Base-by-base conservation (phyloP, 2,329 filamentous ascomycete genomes). In the Calonectria montana region DNA sequence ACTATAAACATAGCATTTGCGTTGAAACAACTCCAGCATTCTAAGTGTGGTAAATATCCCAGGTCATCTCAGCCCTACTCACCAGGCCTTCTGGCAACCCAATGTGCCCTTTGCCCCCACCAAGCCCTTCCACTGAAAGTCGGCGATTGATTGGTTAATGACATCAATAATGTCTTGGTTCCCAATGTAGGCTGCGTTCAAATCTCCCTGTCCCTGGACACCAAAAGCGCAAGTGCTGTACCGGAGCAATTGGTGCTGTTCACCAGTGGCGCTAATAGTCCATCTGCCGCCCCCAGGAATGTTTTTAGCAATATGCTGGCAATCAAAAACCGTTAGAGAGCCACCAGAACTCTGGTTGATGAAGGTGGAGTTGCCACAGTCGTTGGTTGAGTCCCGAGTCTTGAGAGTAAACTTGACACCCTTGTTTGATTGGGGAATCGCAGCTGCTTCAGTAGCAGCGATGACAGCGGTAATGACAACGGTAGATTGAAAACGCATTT, bases 51-150 rank as follows among this genome's bases (percentile, higher is more conserved):
- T 57, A 57, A 10, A 57, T 57, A 2, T 31, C 53, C 53, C 53
- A 57, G 31, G 53, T 57, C 53, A 57, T 57, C 1, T 57, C 53
- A 57, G 53, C 53, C 16, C 53, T 31, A 7, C 31, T 39, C 3
- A 39, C 59, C 39, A 63, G 10, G 15, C 37, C 37, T 39, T 43
- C 59, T 63, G 59, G 59, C 59, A 63, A 63, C 59, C 59, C 59
- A 63, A 47, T 3, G 59, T 45, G 25, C 59, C 59, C 59, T 63
- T 63, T 8, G 59, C 59, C 7, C 59, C 59, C 16, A 63, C 59
- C 39, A 63, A 43, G 2, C 59, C 59, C 6, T 63, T n/a, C 37
- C 37, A 63, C 39, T 63, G 31, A 15, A 57, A 57, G 16, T 25
- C 6, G n/a, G 35, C 12, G 15, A 57, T 57, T 4, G 53, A 57